Percentiles rank a stretch among this genome's conserved stretches.
These are phyloP conservation scores for Aureoboletus auriporus DNA, from an alignment of 768 basidiomycete genomes.

Conservation along the genomic window DNA sequence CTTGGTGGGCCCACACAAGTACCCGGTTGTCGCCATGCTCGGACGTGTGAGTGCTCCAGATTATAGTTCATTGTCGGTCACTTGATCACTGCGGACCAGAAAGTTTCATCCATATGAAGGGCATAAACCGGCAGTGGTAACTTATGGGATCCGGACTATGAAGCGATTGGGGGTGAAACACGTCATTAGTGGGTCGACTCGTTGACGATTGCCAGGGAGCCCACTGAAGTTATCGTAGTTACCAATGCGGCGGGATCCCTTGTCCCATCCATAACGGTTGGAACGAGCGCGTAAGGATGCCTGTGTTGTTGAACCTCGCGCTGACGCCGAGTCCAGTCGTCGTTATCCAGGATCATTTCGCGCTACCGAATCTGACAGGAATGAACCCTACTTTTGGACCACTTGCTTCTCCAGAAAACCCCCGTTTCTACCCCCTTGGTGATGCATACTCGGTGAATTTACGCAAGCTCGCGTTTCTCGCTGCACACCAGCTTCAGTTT, in stretches of 20 bases:
- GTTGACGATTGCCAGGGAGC: not conserved
- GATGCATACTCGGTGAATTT: slow-evolving; percentile 74
- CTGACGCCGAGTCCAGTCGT: slow-evolving; percentile 51
- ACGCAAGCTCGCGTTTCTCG: slow-evolving; percentile 68
- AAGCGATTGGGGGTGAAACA: slow-evolving; percentile 70
- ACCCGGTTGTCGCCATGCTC: slow-evolving; percentile 87
- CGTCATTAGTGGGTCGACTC: slow-evolving; percentile 58
- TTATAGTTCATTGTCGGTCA: not conserved
- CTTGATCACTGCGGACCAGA: slow-evolving; percentile 6
- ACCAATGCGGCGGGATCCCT: slow-evolving; percentile 88
- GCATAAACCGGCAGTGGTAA: slow-evolving; percentile 60
- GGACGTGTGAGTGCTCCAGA: slow-evolving; percentile 55
- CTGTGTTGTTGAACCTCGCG: not conserved
- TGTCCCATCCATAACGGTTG: slow-evolving; percentile 67
- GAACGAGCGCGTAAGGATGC: slow-evolving; percentile 60
- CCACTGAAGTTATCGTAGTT: slow-evolving; percentile 40
- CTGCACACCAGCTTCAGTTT: slow-evolving; percentile 60
- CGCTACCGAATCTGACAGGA: slow-evolving; percentile 72
- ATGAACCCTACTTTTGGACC: slow-evolving; percentile 80
- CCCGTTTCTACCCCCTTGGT: slow-evolving; percentile 81
- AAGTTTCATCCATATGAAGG: slow-evolving; percentile 90
- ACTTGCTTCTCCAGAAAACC: slow-evolving; percentile 48
- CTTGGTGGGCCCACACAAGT: slow-evolving; percentile 56
- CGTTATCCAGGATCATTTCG: slow-evolving; percentile 80
- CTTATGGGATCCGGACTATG: slow-evolving; percentile 79